Conservation (phyloP, 306 rosid species). For the Cicer judaicum region DNA sequence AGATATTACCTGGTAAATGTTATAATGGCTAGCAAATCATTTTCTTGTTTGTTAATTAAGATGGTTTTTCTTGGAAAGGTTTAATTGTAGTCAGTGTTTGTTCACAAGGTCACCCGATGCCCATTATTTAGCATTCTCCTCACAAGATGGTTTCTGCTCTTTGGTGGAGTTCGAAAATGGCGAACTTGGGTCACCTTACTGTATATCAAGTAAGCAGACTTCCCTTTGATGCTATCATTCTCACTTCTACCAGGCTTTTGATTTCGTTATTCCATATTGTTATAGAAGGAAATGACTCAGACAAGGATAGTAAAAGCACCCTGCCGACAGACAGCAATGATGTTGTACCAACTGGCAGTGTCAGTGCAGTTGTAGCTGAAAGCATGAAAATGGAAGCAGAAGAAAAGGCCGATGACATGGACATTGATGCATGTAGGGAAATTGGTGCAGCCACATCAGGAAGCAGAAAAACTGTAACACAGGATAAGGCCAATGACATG, state of each 20-base stretch:
- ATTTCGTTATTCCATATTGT: slow-evolving; percentile 17
- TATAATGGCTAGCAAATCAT: slow-evolving; percentile 32
- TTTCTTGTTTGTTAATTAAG: slow-evolving; percentile 38
- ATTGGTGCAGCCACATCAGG: slow-evolving; percentile 12
- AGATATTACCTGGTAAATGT: slow-evolving; percentile 79
- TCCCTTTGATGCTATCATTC: slow-evolving; percentile 13
- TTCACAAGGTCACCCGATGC: slow-evolving; percentile 84
- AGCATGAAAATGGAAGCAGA: slow-evolving; percentile 44
- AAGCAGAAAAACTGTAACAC: slow-evolving; percentile 34
- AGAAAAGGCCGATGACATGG: slow-evolving; percentile 41
- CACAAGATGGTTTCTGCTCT: slow-evolving; percentile 96
- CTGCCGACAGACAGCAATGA: slow-evolving; percentile 43
- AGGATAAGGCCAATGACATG: slow-evolving; percentile 39
- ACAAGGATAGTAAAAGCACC: slow-evolving; percentile 40
- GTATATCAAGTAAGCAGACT: slow-evolving; percentile 54
- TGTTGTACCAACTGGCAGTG: slow-evolving; percentile 36
- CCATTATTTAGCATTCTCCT: slow-evolving; percentile 77
- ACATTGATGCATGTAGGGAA: slow-evolving; percentile 36
- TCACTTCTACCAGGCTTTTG: slow-evolving; percentile 6
- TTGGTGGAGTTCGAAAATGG: slow-evolving; percentile 78
- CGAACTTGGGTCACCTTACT: slow-evolving; percentile 77
- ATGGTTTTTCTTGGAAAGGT: slow-evolving; percentile 15
- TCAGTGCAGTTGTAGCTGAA: slow-evolving; percentile 27
- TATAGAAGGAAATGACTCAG: slow-evolving; percentile 52
- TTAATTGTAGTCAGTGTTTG: slow-evolving; percentile 42